Conservation (phyloP, 2,329 filamentous ascomycete genomes). For the Fusarium tanahbumbuense region DNA sequence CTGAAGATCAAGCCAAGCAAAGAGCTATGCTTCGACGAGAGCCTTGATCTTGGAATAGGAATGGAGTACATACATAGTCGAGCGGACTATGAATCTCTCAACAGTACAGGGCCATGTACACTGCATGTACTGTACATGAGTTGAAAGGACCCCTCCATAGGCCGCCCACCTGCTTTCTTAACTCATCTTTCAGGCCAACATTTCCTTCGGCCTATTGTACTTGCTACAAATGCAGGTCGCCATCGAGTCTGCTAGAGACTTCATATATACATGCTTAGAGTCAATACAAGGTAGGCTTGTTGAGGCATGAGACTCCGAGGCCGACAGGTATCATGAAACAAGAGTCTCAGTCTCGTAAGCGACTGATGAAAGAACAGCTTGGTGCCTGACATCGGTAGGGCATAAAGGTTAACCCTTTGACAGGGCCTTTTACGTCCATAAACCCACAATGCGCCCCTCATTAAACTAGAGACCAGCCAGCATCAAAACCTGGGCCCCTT, state of each 20-base stretch:
- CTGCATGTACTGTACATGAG: conserved; percentile 14
- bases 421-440: conserved; percentile 26
- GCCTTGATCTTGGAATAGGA: conserved; percentile 29
- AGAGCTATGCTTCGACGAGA: conserved; percentile 1
- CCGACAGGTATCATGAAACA: conserved; percentile 22
- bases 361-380: conserved; percentile 17
- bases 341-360: conserved; percentile 36
- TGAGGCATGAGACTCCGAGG: conserved; percentile 14
- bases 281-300: background rate
- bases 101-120: conserved; percentile 12
- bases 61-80: conserved; percentile 32
- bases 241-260: conserved; percentile 8
- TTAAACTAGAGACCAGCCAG: conserved; percentile 36
- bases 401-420: conserved; percentile 31
- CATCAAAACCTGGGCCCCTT: conserved; percentile 37
- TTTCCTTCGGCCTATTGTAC: conserved; percentile 17
- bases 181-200: conserved; percentile 39
- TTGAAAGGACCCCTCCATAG: conserved; percentile 34
- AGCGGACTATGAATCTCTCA: conserved; percentile 27
- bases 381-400: conserved; percentile 35
- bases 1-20: conserved; percentile 11
- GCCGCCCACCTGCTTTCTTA: conserved; percentile 35
- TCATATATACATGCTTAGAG: background rate
- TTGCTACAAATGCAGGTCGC: conserved; percentile 16
- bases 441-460: conserved; percentile 40